phyloP scores from a whole-genome alignment of 2,329 filamentous ascomycete species.

The Penicillium sp. region DNA sequence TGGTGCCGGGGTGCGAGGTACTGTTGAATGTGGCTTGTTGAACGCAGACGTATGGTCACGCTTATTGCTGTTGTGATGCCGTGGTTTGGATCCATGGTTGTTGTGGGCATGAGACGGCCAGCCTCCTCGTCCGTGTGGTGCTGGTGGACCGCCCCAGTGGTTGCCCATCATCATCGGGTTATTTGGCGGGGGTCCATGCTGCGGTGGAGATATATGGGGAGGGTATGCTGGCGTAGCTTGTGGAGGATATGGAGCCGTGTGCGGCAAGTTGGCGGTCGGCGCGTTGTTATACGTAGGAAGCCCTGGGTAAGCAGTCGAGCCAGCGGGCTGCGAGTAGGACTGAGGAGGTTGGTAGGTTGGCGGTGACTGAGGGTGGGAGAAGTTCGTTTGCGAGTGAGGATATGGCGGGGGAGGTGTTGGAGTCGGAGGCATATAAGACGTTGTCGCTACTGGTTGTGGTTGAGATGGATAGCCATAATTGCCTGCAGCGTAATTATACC shows the following conservation, averaged over 20 bases:
- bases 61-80: conserved; percentile 35
- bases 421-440: conserved; percentile 27
- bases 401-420: conserved; percentile 31
- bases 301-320: conserved; percentile 29
- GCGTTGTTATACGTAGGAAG: conserved; percentile 30
- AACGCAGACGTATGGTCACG: conserved; percentile 43
- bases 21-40: conserved; percentile 34
- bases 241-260: conserved; percentile 26
- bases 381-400: conserved; percentile 27
- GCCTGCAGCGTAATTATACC: conserved; percentile 32
- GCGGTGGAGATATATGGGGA: conserved; percentile 23
- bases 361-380: conserved; percentile 24
- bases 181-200: conserved; percentile 25
- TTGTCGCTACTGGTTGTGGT: conserved; percentile 29
- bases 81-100: conserved; percentile 26
- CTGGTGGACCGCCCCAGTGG: conserved; percentile 56
- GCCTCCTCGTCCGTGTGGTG: conserved; percentile 25
- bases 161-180: conserved; percentile 55
- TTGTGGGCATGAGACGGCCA: conserved; percentile 28
- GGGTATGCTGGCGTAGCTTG: conserved; percentile 19
- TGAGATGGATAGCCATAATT: conserved; percentile 36
- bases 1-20: conserved; percentile 40
- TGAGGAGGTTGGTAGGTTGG: conserved; percentile 27
- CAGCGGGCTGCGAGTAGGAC: conserved; percentile 29
- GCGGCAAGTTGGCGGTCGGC: conserved; percentile 22